These are phyloP conservation scores for Trichophyton simii DNA, from an alignment of 2,329 filamentous ascomycete species.

Conservation along the genomic window DNA sequence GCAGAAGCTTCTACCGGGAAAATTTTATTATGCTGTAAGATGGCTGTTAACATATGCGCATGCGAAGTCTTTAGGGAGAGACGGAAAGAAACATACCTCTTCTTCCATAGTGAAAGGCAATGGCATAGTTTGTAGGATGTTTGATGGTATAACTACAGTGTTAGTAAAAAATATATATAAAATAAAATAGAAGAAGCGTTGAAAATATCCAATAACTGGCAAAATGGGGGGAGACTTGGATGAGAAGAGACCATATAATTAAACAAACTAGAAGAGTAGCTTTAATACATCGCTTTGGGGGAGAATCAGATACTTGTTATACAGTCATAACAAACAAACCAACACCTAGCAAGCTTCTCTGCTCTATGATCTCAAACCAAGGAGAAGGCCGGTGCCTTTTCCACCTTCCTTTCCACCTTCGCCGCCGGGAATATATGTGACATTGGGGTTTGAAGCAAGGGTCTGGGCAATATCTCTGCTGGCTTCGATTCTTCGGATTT, in stretches of 20 bases:
- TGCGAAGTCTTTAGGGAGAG: background rate
- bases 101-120: background rate
- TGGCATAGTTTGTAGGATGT: background rate
- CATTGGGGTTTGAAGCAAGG: constrained; percentile 80
- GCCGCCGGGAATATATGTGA: constrained; percentile 80
- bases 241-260: constrained; percentile 4
- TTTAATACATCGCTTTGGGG: constrained; percentile 7
- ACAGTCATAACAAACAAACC: background rate
- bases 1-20: no score
- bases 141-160: background rate
- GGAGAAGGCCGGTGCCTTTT: constrained; percentile 53
- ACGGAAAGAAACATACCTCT: background rate
- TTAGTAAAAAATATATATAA: no score
- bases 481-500: constrained; percentile 95
- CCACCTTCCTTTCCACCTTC: constrained; percentile 42
- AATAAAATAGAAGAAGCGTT: no score
- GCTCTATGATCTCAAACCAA: constrained; percentile 48
- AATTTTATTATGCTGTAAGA: background rate
- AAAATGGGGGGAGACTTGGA: background rate
- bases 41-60: background rate
- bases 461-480: constrained; percentile 91
- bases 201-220: no score
- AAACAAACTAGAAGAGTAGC: constrained; percentile 3
- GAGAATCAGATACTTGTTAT: constrained; percentile 5
- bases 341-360: background rate